Percentiles rank a stretch among this genome's conserved stretches.
These are phyloP conservation scores for Diaporthe citri DNA, from an alignment of 2,329 filamentous ascomycete species.

Conservation along the genomic window DNA sequence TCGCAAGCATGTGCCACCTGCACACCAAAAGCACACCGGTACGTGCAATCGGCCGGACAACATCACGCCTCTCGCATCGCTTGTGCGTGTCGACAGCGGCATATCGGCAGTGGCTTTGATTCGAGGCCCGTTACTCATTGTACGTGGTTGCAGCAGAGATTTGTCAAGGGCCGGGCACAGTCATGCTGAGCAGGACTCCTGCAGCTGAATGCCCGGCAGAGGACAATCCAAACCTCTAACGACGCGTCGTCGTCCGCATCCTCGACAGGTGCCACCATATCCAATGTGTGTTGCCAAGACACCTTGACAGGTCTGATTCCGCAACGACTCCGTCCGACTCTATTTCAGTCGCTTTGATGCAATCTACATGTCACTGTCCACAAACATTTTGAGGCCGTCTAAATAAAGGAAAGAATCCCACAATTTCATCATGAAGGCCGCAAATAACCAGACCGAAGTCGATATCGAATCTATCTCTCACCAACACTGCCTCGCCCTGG, in stretches of 20 bases:
- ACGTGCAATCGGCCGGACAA: not conserved
- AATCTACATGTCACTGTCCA: not conserved
- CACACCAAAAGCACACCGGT: conserved; percentile 13
- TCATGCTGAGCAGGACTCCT: not conserved
- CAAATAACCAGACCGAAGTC: not conserved
- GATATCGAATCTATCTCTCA: conserved; percentile 17
- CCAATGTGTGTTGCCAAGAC: conserved; percentile 25
- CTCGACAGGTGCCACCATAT: conserved; percentile 16
- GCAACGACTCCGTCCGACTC: conserved; percentile 25
- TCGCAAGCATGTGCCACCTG: conserved; percentile 34
- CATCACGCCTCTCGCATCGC: conserved; percentile 14
- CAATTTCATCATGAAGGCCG: not conserved
- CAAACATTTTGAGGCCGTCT: conserved; percentile 5
- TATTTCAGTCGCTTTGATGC: conserved; percentile 8
- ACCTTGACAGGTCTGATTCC: conserved; percentile 30
- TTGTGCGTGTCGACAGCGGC: conserved; percentile 9
- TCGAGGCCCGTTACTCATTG: not conserved
- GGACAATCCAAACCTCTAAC: conserved; percentile 17
- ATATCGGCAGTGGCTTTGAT: not conserved
- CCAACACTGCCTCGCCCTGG: conserved; percentile 14
- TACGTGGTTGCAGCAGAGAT: not conserved
- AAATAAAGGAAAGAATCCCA: not conserved
- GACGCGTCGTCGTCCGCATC: not conserved
- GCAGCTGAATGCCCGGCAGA: not conserved
- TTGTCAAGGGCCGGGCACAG: conserved; percentile 6